Conservation (phyloP, 148 eudicot species). For the Amaranthus hypochondriacus region DNA sequence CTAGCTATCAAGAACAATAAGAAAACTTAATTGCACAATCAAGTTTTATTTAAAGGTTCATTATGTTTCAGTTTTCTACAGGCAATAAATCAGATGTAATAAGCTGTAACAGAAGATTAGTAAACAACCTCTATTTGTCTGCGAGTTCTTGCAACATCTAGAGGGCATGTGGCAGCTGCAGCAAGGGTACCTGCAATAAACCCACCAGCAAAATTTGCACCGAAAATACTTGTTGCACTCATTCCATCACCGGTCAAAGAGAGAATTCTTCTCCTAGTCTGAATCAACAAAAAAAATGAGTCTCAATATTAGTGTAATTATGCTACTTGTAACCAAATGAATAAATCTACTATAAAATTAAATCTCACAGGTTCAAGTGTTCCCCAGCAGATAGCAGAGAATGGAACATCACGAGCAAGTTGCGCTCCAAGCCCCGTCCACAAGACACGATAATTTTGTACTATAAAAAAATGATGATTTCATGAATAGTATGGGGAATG, state of each 20-base stretch:
- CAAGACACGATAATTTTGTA: constrained; percentile 57
- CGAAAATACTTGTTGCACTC: constrained; percentile 42
- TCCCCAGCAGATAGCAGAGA: constrained; percentile 91
- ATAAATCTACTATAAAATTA: not conserved
- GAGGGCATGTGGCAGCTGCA: constrained; percentile 79
- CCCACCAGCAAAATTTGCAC: constrained; percentile 89
- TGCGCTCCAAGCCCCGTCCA: constrained; percentile 98
- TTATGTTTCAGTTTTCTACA: not conserved
- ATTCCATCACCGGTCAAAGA: constrained; percentile 43
- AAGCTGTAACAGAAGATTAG: not conserved
- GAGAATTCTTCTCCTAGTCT: constrained; percentile 60
- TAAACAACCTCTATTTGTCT: constrained; percentile 79
- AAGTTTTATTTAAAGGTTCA: not conserved
- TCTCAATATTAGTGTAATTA: not conserved
- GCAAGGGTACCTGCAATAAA: constrained; percentile 85
- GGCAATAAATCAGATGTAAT: not conserved
- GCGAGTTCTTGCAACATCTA: constrained; percentile 92
- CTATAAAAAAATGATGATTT: constrained; percentile 22
- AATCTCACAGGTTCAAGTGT: constrained; percentile 79
- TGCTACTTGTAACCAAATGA: not conserved
- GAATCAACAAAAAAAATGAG: constrained; percentile 2
- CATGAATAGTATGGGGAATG: not conserved
- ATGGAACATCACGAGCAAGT: constrained; percentile 93
- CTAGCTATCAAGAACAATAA: not conserved
- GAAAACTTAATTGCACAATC: no score